Base-by-base conservation (phyloP, 2,329 filamentous ascomycete genomes). In the Exophiala sp. region DNA sequence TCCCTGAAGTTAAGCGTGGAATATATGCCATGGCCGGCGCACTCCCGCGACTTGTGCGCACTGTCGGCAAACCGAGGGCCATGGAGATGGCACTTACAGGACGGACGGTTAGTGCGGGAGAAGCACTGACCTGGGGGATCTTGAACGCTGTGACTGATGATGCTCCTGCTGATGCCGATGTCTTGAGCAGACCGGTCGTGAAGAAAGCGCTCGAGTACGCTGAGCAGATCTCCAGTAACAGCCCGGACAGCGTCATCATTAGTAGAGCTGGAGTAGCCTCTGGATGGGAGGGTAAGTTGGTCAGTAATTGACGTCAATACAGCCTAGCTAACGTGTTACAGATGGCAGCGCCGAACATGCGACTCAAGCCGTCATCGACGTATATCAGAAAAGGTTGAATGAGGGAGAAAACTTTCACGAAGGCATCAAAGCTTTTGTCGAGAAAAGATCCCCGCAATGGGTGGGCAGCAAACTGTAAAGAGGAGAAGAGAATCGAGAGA, bases 221-320 rank as follows among this genome's bases (percentile, higher is more conserved):
- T 12, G 70, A 66, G 35, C 70, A 76, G 65, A 79, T 91, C 62
- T 80, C 80, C 20, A 77, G 64, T 55, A 86, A 87, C 68, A 89
- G 85, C 62, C 88, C 88, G 2, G 88, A 92, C 69, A 78, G 85
- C 24, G 80, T 91, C 20, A 82, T 91, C 62, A 85, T 89, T n/a
- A 85, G 76, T 57, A 77, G 87, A 14, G 84, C 85, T 65, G 88
- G 88, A 0, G 65, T 92, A 45, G 81, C 86, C 68, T 69, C 86
- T 56, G 87, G 85, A 0, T 91, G 86, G 86, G 87, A 89, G 62
- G 24, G 24, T 29, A 29, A 29, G 24, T 5, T 8, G 7, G 5
- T 2, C 24, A 5, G 24, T 4, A 5, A 5, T 29, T 3, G 24
- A 2, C 24, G 7, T 29, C 7, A 8, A 8, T 29, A 29, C 7